A percentile compares a stretch with the other conserved stretches of the same genome.
phyloP scores from a whole-genome alignment of 306 rosid species.

The Cucumis hystrix region DNA sequence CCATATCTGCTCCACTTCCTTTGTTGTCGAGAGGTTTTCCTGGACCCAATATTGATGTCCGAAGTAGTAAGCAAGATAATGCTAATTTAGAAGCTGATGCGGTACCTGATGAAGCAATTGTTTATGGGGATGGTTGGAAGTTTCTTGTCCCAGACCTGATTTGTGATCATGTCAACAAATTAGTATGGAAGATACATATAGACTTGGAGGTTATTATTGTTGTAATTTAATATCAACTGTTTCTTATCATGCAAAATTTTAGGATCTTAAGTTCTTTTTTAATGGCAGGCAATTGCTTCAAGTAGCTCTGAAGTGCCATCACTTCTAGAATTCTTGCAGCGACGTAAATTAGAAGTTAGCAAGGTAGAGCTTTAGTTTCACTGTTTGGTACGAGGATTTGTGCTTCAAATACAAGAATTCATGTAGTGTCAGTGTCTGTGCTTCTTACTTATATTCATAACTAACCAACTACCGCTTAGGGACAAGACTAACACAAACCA shows the following conservation, averaged over 20 bases:
- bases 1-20: slow-evolving; percentile 97
- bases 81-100: slow-evolving; percentile 34
- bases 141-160: slow-evolving; percentile 82
- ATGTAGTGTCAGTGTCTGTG: neutral
- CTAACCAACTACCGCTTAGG: neutral
- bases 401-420: slow-evolving; percentile 1
- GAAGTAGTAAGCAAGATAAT: slow-evolving; percentile 44
- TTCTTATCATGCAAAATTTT: neutral
- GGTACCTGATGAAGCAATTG: slow-evolving; percentile 39
- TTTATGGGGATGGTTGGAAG: slow-evolving; percentile 63
- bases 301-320: slow-evolving; percentile 95
- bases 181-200: slow-evolving; percentile 76
- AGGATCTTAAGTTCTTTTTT: neutral
- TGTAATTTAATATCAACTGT: no score
- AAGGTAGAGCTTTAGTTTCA: slow-evolving; percentile 31
- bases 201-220: slow-evolving; percentile 64
- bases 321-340: slow-evolving; percentile 85
- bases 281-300: slow-evolving; percentile 74
- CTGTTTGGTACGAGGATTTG: neutral
- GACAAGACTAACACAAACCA: neutral
- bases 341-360: slow-evolving; percentile 74
- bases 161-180: slow-evolving; percentile 53
- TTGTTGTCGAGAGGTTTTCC: slow-evolving; percentile 70
- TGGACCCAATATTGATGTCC: slow-evolving; percentile 38
- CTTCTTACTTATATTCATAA: neutral